These are phyloP conservation scores for Rhytidhysteron rufulum DNA, from an alignment of 2,329 filamentous ascomycete species.

Conservation along the genomic window DNA sequence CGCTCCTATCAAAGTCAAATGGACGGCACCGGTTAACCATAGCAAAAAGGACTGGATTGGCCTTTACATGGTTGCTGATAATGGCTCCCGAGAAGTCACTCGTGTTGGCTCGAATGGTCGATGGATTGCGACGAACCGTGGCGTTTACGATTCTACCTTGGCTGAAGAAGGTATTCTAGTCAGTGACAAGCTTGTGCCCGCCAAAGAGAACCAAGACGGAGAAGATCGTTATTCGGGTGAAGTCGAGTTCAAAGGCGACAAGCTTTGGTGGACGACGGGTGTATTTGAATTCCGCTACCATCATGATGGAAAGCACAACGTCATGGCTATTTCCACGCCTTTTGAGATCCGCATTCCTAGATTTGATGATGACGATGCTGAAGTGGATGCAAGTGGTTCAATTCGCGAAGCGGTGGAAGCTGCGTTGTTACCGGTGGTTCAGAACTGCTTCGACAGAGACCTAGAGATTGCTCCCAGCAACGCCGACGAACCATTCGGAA, in stretches of 20 bases:
- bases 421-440: conserved; percentile 75
- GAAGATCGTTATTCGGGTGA: conserved; percentile 70
- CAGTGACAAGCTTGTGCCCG: conserved; percentile 58
- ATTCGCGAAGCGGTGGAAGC: conserved; percentile 70
- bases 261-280: conserved; percentile 94
- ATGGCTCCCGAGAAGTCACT: conserved; percentile 78
- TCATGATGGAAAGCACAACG: conserved; percentile 85
- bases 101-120: conserved; percentile 81
- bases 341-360: conserved; percentile 84
- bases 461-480: conserved; percentile 82
- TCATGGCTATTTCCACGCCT: conserved; percentile 89
- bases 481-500: conserved; percentile 78
- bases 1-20: conserved; percentile 81
- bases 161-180: conserved; percentile 74
- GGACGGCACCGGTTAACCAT: conserved; percentile 85
- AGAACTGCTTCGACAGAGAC: conserved; percentile 90
- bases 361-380: conserved; percentile 71
- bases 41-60: conserved; percentile 93
- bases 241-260: conserved; percentile 84
- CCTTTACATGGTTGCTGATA: conserved; percentile 93
- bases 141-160: conserved; percentile 69
- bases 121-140: conserved; percentile 78
- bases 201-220: conserved; percentile 41
- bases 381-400: conserved; percentile 55
- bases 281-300: conserved; percentile 98